A percentile compares a stretch with the other conserved stretches of the same genome.
Conservation (phyloP, 2,329 filamentous ascomycete species). For the Chrysoporthe puriensis region DNA sequence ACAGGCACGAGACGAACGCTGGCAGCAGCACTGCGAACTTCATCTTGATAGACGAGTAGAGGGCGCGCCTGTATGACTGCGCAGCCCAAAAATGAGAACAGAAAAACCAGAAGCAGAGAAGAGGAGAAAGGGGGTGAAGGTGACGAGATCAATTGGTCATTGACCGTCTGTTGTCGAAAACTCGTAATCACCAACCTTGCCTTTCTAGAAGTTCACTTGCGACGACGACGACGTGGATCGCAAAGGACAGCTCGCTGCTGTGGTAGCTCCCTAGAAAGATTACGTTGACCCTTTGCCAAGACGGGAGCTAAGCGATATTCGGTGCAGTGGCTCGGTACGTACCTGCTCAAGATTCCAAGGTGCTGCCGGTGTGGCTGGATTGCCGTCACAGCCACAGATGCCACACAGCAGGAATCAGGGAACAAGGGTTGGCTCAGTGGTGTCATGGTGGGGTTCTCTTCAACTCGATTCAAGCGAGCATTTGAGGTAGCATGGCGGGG, state of each 20-base stretch:
- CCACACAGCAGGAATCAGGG: not conserved
- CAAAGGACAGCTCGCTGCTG: constrained; percentile 14
- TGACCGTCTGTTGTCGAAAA: constrained; percentile 27
- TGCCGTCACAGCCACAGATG: constrained; percentile 17
- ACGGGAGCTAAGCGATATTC: constrained; percentile 26
- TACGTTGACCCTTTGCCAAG: constrained; percentile 24
- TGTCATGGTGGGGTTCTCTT: constrained; percentile 16
- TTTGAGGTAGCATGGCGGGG: constrained; percentile 23
- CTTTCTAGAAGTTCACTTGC: constrained; percentile 32
- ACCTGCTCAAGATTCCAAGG: not conserved
- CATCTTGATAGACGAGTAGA: constrained; percentile 42
- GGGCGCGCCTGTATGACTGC: constrained; percentile 34
- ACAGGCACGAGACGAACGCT: constrained; percentile 62
- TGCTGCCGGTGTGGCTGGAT: not conserved
- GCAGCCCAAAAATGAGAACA: constrained; percentile 29
- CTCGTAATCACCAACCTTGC: constrained; percentile 14
- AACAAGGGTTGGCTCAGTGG: not conserved
- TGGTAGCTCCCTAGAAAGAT: not conserved
- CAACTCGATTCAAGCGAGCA: constrained; percentile 22
- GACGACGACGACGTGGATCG: constrained; percentile 24
- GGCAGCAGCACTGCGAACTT: constrained; percentile 56
- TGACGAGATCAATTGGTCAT: constrained; percentile 30
- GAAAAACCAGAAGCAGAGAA: constrained; percentile 10
- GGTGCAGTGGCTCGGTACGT: not conserved
- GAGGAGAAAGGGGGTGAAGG: constrained; percentile 15